Percentiles rank a stretch among this genome's conserved stretches.
phyloP scores from a whole-genome alignment of 306 rosid genomes.

The Alnus glutinosa region DNA sequence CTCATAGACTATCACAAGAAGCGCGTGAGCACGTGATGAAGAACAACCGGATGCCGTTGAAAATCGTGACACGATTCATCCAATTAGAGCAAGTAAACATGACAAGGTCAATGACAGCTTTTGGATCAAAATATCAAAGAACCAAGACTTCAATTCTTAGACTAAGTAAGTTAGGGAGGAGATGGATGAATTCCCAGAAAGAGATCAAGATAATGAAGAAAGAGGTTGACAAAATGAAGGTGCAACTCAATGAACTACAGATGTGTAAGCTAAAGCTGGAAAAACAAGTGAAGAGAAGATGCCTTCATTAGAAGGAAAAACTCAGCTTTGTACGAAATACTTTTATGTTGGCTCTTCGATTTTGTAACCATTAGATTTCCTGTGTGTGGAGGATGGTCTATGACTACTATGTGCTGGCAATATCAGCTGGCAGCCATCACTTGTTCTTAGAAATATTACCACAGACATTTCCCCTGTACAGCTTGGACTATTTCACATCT shows the following conservation, averaged over 20 bases:
- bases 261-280: constrained; percentile 62
- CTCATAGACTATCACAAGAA: constrained; percentile 72
- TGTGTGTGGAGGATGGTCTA: neutral
- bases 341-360: neutral
- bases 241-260: constrained; percentile 61
- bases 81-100: constrained; percentile 63
- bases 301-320: constrained; percentile 32
- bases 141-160: constrained; percentile 41
- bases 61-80: constrained; percentile 39
- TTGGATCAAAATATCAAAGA: constrained; percentile 36
- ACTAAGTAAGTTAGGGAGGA: constrained; percentile 35
- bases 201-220: constrained; percentile 60
- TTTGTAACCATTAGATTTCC: neutral
- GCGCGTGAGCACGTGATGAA: constrained; percentile 62
- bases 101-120: constrained; percentile 38
- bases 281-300: constrained; percentile 45
- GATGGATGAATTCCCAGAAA: constrained; percentile 30
- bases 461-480: too few species aligned
- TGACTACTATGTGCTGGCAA: too few species aligned
- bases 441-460: too few species aligned
- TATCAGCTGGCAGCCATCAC: too few species aligned
- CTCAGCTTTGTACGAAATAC: constrained; percentile 12
- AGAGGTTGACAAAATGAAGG: constrained; percentile 64
- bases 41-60: constrained; percentile 64
- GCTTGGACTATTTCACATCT: too few species aligned